Base-by-base conservation (phyloP, 2,329 filamentous ascomycete genomes). In the Macroventuria anomochaeta region DNA sequence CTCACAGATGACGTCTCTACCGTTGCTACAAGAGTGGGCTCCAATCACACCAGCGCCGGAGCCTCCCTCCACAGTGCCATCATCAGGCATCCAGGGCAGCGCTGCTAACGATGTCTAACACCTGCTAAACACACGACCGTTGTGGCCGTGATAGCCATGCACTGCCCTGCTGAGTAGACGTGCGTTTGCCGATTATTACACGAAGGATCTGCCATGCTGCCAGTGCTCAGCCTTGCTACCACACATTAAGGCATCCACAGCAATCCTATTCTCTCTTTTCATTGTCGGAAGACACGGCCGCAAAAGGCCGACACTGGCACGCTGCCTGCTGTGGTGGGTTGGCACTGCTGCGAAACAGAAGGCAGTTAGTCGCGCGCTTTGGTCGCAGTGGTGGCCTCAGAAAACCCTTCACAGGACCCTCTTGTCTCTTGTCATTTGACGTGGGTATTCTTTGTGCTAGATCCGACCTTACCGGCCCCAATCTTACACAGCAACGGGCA, bases 1-100 rank as follows among this genome's bases (percentile, higher is more conserved):
- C 42, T 53, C 38, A 31, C 42, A 54, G 46, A 63, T 63, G 60
- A 63, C 60, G 60, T 63, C 58, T 48, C 40, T 53, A 40, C 60
- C 60, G 58, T 54, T 50, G 55, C 33, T 36, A 40, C 26, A 46
- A 47, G 37, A 31, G 29, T 46, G 49, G 50, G 50, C 56, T 39
- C 53, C 56, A 59, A 57, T 59, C 55, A 61, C 25, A 36, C 50
- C 57, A 31, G 23, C 53, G 41, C 36, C 49, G 32, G 36, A 46
- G 25, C 15, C n/a, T 40, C 51, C 36, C 46, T 54, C 56, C 53
- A 54, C 54, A 52, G 46, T 58, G 37, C 51, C 55, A 54, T 47
- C 56, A 53, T 57, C 55, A 61, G 55, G 58, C 52, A 40, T 34
- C 54, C 51, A 59, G 43, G 32, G 42, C 42, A 28, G 38, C 25